Evolutionary conservation across 1,284 basidiomycete species (phyloP), one percentile per base, ranked within the genome.

Genomic region (Microbotryomycetes sp.): DNA sequence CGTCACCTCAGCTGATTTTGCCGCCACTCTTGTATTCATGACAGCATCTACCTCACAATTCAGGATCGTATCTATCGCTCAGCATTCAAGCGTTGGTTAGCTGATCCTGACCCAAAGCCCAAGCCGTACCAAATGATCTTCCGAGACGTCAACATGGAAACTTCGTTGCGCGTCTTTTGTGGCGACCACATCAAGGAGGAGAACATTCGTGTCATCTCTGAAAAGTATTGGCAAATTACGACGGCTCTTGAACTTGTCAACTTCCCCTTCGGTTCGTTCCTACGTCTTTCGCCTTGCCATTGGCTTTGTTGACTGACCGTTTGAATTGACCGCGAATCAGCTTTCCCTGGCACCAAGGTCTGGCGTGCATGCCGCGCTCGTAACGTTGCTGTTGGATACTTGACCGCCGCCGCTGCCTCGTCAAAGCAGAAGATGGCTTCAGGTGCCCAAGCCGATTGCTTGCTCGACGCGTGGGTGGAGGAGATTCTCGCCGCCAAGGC

Each of bases 211-310:
- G 87, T 91, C 75, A 92, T 98, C 73, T 88, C 84, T 73, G 86
- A 90, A 69, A 92, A 92, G 76, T 98, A 97, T 80, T 98, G 94
- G 94, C 81, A 83, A 65, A 96, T 98, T 77, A 97, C 94, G 19
- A 80, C 86, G 70, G 91, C 94, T 1, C 86, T 98, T 50, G 92
- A 98, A 77, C 87, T 98, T 60, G 94, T 98, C 81, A 98, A 98
- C 81, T 98, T 98, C 81, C 94, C 94, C 26, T 80, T 98, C 66
- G 87, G 59, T 60, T 22, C 23, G 59, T 50, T 12, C n/a, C 7
- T 42, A n/a, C n/a, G 71, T 9, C 66, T 74, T 53, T 73, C 74
- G 5, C 22, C 48, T n/a, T 7, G 48, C 48, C 15, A n/a, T 19
- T 15, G 4, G 6, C n/a, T 28, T 5, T 50, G 12, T 25, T 29